Conservation (phyloP, 176 grass and related monocot genomes). For the Hsuehochloa calcarea region DNA sequence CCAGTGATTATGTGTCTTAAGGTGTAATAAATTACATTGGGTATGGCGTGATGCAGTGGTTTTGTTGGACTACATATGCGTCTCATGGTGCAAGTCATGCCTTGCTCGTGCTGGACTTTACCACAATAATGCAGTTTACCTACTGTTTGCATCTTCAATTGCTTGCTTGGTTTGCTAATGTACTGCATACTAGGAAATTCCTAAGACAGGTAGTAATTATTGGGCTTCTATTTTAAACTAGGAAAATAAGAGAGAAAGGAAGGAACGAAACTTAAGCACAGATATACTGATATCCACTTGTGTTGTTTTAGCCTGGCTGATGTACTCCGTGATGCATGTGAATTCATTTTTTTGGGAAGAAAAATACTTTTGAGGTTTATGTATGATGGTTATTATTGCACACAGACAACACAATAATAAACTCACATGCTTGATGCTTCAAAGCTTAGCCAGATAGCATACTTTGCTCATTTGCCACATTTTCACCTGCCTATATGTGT, state of each 20-base stretch:
- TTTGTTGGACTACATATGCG: background rate
- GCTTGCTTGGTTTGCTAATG: conserved; percentile 7
- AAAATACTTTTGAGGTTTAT: background rate
- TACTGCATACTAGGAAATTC: background rate
- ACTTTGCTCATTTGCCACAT: background rate
- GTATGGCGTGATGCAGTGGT: background rate
- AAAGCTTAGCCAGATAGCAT: background rate
- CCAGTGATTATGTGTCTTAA: background rate
- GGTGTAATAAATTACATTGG: background rate
- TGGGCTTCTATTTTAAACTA: conserved; percentile 13
- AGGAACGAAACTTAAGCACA: background rate
- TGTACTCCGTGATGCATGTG: background rate
- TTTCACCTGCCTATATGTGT: background rate
- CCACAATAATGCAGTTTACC: background rate
- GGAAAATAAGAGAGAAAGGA: background rate
- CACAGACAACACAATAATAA: background rate
- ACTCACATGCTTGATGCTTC: background rate
- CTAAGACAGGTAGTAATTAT: background rate
- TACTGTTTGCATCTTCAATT: background rate
- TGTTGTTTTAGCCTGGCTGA: background rate
- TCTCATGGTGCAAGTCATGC: background rate
- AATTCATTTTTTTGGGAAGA: background rate
- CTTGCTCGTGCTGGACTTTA: background rate
- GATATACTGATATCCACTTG: background rate
- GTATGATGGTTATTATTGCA: background rate